phyloP scores from a whole-genome alignment of 2,329 filamentous ascomycete genomes.

The Neofusicoccum laricinum region DNA sequence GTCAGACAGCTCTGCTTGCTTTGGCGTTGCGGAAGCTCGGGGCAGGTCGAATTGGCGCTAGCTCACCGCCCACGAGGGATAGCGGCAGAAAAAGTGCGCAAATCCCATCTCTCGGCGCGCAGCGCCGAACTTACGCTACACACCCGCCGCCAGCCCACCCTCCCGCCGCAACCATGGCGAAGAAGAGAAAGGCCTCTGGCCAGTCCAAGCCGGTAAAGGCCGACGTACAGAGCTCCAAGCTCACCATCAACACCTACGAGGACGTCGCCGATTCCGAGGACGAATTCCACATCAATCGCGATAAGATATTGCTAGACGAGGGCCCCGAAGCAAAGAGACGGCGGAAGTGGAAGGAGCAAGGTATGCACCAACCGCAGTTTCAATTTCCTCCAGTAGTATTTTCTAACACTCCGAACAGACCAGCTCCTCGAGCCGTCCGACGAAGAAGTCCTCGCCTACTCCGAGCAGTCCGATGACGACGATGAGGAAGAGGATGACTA shows the following conservation, averaged over 20 bases:
- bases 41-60: background rate
- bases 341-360: conserved; percentile 67
- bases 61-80: background rate
- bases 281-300: conserved; percentile 83
- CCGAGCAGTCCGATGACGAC: conserved; percentile 48
- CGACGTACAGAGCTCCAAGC: conserved; percentile 46
- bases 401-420: conserved; percentile 39
- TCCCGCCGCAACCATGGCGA: conserved; percentile 42
- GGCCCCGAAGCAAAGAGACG: conserved; percentile 74
- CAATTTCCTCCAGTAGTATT: no score
- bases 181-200: conserved; percentile 66
- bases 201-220: conserved; percentile 33
- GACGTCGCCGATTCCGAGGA: conserved; percentile 93
- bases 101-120: conserved; percentile 1
- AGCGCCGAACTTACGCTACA: background rate
- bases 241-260: conserved; percentile 62
- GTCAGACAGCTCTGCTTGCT: background rate
- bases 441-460: conserved; percentile 60
- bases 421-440: conserved; percentile 58
- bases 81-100: conserved; percentile 10
- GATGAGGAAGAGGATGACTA: conserved; percentile 37
- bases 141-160: background rate
- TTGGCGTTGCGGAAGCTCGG: background rate
- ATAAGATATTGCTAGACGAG: conserved; percentile 83
- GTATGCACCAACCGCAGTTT: conserved; percentile 28